Evolutionary conservation across 192 early-diverging fungal genomes (phyloP), one percentile per base, ranked within the genome.

Genomic region (Umbelopsis sp.): DNA sequence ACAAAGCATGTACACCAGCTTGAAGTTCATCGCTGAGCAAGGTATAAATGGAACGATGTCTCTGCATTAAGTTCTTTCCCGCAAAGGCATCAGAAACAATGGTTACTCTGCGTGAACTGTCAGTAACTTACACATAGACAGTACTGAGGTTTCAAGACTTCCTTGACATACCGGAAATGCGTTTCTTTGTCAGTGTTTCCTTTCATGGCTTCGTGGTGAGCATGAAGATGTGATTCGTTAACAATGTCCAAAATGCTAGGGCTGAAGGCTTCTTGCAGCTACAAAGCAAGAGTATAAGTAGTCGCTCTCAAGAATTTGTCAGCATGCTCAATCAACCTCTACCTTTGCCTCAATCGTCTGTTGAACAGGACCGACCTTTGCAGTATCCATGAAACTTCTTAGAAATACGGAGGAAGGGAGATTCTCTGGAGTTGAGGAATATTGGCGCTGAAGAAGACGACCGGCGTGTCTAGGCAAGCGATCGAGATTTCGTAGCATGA

Each of bases 181-280:
- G 95, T 95, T 75, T 96, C 95, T 10, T 82, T 86, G 75, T 87
- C 87, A 16, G 52, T 75, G 7, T 90, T 81, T n/a, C 93, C 93
- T 68, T 89, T 84, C 95, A 97, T 97, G 12, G 94, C 88, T 44
- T 87, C 90, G 80, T 97, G 95, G 59, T 91, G 89, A 10, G 89
- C 81, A 73, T 97, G 95, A 73, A 90, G 85, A 34, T 86, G 83
- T 11, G 88, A 91, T 56, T 97, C 93, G 77, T 97, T 94, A 34
- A 86, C 80, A 38, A 94, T 91, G 43, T 92, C 84, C 34, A 97
- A 77, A 20, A 74, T 66, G 4, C 75, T 76, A 2, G 94, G 94
- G 25, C 77, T 68, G 31, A 91, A 77, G 4, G 81, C 74, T 14
- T 82, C 80, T 11, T 52, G 66, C 16, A 89, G 71, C 70, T 70